Percentiles rank a stretch among this genome's conserved stretches.
These are phyloP conservation scores for Omphalotus guepiniiformis DNA, from an alignment of 768 basidiomycete species.

Conservation along the genomic window DNA sequence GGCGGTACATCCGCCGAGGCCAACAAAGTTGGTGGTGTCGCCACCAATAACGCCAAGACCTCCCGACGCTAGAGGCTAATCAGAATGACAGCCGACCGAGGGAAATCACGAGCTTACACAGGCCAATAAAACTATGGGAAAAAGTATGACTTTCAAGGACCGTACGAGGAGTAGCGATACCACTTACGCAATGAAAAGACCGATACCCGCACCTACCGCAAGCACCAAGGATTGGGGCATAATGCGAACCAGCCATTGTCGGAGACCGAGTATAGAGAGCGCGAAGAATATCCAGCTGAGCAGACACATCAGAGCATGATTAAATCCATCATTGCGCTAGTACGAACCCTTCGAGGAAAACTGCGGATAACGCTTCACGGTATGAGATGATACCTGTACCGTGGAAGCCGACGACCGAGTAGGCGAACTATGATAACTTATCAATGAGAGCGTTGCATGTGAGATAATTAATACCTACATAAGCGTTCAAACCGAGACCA, in stretches of 20 bases:
- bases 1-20: slow-evolving; percentile 69
- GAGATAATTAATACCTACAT: slow-evolving; percentile 39
- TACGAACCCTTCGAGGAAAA: slow-evolving; percentile 85
- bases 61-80: slow-evolving; percentile 42
- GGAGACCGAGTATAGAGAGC: slow-evolving; percentile 76
- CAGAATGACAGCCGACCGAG: neutral
- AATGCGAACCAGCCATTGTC: slow-evolving; percentile 85
- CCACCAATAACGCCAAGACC: slow-evolving; percentile 79
- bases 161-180: neutral
- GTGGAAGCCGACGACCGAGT: slow-evolving; percentile 84
- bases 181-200: slow-evolving; percentile 77
- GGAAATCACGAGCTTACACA: slow-evolving; percentile 40
- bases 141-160: slow-evolving; percentile 1
- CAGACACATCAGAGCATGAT: neutral
- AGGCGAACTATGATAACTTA: slow-evolving; percentile 57
- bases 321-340: too few relatives aligned
- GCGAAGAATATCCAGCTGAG: slow-evolving; percentile 76
- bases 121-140: slow-evolving; percentile 60
- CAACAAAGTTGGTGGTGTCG: slow-evolving; percentile 62
- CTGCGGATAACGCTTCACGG: slow-evolving; percentile 75
- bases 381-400: slow-evolving; percentile 72
- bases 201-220: slow-evolving; percentile 84
- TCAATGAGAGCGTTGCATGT: neutral
- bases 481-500: slow-evolving; percentile 79
- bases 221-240: slow-evolving; percentile 87